Base-by-base conservation (phyloP, 768 basidiomycete species). In the Clavulina sp. region DNA sequence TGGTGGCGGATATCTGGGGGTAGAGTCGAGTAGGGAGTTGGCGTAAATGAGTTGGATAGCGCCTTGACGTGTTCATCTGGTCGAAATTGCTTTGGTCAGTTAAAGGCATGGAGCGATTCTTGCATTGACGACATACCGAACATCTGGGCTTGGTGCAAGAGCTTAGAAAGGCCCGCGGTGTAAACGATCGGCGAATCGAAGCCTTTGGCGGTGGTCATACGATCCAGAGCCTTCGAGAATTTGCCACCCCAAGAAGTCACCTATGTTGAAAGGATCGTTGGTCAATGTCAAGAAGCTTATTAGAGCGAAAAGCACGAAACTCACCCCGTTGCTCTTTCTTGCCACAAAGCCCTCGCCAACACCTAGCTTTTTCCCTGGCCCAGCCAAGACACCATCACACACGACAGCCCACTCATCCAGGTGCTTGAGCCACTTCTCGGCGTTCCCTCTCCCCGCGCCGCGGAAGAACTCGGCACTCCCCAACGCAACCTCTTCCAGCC, bases 111-210 rank as follows among this genome's bases (percentile, higher is more conserved):
- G 34, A 38, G 9, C 9, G 19, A 38, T 9, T 13, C 43, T 5
- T 23, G 32, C 13, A n/a, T n/a, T 6, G 30, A 30, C 3, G 5
- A 41, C 58, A 36, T 40, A 60, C 62, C 63, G 38, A 92, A 73
- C n/a, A 85, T 69, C 58, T 89, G 86, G 9, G 75, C 76, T 57
- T 79, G 75, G 29, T 66, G 64, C 61, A 91, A 89, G 30, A 93
- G 73, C 60, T 71, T 76, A 52, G 75, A 73, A 48, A 93, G 71
- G 38, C 78, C 81, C 55, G 79, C 71, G 49, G 88, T 83, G 61
- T 93, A 92, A 3, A 75, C 73, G 1, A 81, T 78, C 5, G 89
- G 88, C 18, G 89, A 91, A 64, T 93, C 88, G 48, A 91, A 74
- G 62, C 87, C 86, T 69, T 91, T 91, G 56, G 83, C 85, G 58